Evolutionary conservation across 225 moss, liverwort and hornwort genomes (phyloP).

Genomic region (Rhytidiadelphus loreus): DNA sequence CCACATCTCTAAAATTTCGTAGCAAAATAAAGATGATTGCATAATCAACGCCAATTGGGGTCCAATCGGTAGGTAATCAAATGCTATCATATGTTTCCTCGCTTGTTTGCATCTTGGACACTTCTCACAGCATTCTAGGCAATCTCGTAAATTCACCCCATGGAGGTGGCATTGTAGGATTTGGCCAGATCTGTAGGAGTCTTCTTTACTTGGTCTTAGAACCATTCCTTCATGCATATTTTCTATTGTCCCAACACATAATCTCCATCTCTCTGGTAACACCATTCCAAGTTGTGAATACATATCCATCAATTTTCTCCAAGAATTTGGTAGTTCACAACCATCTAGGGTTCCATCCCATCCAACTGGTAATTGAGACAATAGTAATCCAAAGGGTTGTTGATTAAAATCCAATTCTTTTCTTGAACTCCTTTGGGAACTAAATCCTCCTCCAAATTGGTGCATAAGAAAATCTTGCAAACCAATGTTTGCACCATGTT

Average conservation of each 20-base stretch:
- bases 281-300: not conserved
- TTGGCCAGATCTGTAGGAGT: not conserved
- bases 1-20: not conserved
- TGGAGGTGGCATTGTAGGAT: not conserved
- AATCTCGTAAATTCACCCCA: not conserved
- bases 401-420: not conserved
- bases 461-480: not conserved
- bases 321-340: not conserved
- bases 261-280: not conserved
- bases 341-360: not conserved
- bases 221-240: not conserved
- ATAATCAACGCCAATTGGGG: not conserved
- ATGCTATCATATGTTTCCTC: not conserved
- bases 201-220: not conserved
- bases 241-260: not conserved
- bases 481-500: not conserved
- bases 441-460: not conserved
- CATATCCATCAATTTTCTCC: not conserved
- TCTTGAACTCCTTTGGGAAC: accelerated
- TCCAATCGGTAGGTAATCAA: not conserved
- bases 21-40: not conserved
- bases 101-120: not conserved
- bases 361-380: not conserved
- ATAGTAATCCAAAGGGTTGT: not conserved
- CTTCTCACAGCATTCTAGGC: not conserved